Conservation (phyloP, 352 stramenopile genomes). For the Phytophthora fragariaefolia region DNA sequence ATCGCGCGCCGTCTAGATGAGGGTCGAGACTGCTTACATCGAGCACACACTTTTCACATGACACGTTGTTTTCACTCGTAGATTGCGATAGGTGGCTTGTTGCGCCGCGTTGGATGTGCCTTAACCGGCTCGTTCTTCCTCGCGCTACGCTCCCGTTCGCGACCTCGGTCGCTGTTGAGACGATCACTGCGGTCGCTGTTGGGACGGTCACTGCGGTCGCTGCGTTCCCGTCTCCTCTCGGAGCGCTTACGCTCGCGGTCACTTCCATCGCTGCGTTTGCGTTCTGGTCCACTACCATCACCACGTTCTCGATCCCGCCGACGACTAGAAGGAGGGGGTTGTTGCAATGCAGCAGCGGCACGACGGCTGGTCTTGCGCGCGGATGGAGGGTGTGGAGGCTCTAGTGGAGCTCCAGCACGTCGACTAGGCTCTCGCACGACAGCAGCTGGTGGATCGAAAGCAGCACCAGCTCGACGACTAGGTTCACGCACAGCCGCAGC, state of each 20-base stretch:
- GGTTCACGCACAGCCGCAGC: slow-evolving; percentile 12
- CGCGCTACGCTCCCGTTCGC: slow-evolving; percentile 22
- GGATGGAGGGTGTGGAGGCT: slow-evolving; percentile 11
- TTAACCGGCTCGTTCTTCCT: slow-evolving; percentile 25
- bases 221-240: too few relatives aligned
- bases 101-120: slow-evolving; percentile 26
- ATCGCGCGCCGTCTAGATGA: slow-evolving; percentile 32
- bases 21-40: slow-evolving; percentile 17
- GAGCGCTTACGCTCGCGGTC: slow-evolving; percentile 14
- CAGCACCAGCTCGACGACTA: slow-evolving; percentile 20
- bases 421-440: slow-evolving; percentile 16
- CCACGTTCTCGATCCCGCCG: slow-evolving; percentile 19
- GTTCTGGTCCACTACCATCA: background rate
- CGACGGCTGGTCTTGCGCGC: slow-evolving; percentile 23
- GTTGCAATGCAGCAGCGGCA: slow-evolving; percentile 23
- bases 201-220: slow-evolving; percentile 7
- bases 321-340: background rate
- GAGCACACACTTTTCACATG: slow-evolving; percentile 17
- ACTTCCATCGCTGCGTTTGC: slow-evolving; percentile 13
- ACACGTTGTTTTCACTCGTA: slow-evolving; percentile 41
- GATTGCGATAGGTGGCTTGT: slow-evolving; percentile 24
- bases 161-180: slow-evolving; percentile 12
- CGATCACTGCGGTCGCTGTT: slow-evolving; percentile 9
- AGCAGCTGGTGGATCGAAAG: slow-evolving; percentile 23
- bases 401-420: slow-evolving; percentile 15